phyloP scores from a whole-genome alignment of 768 basidiomycete genomes.

The Mycena galericulata region DNA sequence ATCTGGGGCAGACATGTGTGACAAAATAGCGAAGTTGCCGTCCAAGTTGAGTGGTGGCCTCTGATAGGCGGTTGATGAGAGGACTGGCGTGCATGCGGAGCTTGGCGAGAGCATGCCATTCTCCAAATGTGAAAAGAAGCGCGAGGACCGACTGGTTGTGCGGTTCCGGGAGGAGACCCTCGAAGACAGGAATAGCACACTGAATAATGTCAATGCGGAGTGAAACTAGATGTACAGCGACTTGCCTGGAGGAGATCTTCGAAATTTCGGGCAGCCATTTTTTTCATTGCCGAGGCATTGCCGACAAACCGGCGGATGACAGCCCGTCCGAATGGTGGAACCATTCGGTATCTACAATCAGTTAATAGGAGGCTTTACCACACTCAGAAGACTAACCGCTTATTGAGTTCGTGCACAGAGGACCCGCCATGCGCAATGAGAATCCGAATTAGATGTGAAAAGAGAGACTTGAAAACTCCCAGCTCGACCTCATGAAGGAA shows the following conservation, averaged over 20 bases:
- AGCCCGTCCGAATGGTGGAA: conserved; percentile 36
- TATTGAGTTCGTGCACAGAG: background rate
- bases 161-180: background rate
- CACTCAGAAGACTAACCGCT: background rate
- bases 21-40: conserved; percentile 2
- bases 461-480: conserved; percentile 42
- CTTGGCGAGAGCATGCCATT: conserved; percentile 16
- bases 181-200: conserved; percentile 51
- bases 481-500: conserved; percentile 46
- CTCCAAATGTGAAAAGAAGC: background rate
- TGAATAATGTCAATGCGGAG: conserved; percentile 13
- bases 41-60: conserved; percentile 5
- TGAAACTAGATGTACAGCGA: too few species aligned
- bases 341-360: conserved; percentile 30
- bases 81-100: background rate
- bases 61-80: conserved; percentile 33
- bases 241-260: background rate
- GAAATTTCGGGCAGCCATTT: conserved; percentile 44
- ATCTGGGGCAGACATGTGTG: background rate
- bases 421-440: background rate
- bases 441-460: conserved; percentile 36
- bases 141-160: conserved; percentile 5
- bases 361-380: background rate
- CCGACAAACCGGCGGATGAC: conserved; percentile 45
- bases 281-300: conserved; percentile 45